Base-by-base conservation (phyloP, 495 filamentous ascomycete species). In the Halenospora varia region DNA sequence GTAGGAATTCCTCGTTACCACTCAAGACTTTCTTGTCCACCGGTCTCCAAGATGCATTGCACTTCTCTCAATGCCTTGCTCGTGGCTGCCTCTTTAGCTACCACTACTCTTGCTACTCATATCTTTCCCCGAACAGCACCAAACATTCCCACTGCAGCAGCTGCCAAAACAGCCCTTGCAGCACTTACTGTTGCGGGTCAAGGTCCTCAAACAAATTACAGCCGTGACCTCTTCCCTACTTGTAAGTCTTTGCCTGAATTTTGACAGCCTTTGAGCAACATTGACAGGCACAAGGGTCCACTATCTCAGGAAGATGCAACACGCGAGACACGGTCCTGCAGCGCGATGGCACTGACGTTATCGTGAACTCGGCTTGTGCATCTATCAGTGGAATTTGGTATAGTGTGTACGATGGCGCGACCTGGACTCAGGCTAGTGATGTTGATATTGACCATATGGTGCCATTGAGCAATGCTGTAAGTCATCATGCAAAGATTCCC, bases 371-470 rank as follows among this genome's bases (percentile, higher is more conserved):
- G 13, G 70, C 73, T 55, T 91, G 88, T 64, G 67, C 77, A 3
- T 68, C 82, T 0, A 82, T 74, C 3, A 78, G 73, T 24, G 88
- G 88, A 3, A 71, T 66, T 10, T 91, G 88, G 88, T 70, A 61
- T 18, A 83, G 78, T 19, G 83, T 84, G 0, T 91, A 84, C 65
- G 88, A 91, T 60, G 86, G 86, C 0, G 84, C 71, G 0, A 84
- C 75, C 2, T 90, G 87, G 87, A 86, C 83, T 0, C 69, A 70
- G 2, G 75, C 84, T 0, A 78, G 77, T 8, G 86, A 90, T 67
- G 58, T 91, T 1, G 84, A 90, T 61, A 89, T 91, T 55, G 88
- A 91, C 63, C 88, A 91, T 68, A 72, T 91, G 66, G 86, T 91
- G 15, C 87, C 88, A 0, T 64, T 91, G 44, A 82, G 81, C 62